Base-by-base conservation (phyloP, 2,329 filamentous ascomycete species). In the Scedosporium apiospermum region DNA sequence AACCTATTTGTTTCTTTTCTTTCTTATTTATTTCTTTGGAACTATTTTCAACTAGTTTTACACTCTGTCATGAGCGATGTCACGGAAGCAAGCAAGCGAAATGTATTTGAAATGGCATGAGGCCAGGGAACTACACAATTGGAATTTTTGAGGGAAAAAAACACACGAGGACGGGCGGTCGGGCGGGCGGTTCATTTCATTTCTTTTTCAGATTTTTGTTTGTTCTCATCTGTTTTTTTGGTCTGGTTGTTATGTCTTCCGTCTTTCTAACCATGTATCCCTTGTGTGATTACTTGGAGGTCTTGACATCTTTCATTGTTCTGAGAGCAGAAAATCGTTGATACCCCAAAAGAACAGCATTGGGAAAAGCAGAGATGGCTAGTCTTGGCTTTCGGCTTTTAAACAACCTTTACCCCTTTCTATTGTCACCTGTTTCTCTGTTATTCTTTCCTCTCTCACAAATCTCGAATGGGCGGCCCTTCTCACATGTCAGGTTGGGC, bases 311-410 rank as follows among this genome's bases (percentile, higher is more conserved):
- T 42, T 61, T 55, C 51, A 55, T 67, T 66, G 67, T 64, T 67
- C 68, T 62, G 67, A 66, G 67, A 68, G 66, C 69, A 66, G 65
- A 69, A 71, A 69, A 67, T 68, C 67, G 69, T 71, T 74, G 69
- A 77, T 76, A 76, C 73, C 72, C 71, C 68, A 70, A 71, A 69
- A 64, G 62, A 68, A 65, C 66, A 61, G 62, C 65, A 68, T 66
- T 64, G 59, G 44, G 27, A 38, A 18, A 44, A 14, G 23, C 49
- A 42, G 46, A 46, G 49, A 49, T 30, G 62, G 62, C 27, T 41
- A 60, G 34, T 44, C 49, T 63, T 61, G 41, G 49, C 34, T 30
- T 27, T 57, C 9, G 27, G 41, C 41, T 41, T 59, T n/a, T 46
- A 44, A 16, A 23, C 38, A 18, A 12, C 6, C 14, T 27, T 27